Conservation (phyloP, 1,284 basidiomycete genomes). For the Moniliophthora roreri region DNA sequence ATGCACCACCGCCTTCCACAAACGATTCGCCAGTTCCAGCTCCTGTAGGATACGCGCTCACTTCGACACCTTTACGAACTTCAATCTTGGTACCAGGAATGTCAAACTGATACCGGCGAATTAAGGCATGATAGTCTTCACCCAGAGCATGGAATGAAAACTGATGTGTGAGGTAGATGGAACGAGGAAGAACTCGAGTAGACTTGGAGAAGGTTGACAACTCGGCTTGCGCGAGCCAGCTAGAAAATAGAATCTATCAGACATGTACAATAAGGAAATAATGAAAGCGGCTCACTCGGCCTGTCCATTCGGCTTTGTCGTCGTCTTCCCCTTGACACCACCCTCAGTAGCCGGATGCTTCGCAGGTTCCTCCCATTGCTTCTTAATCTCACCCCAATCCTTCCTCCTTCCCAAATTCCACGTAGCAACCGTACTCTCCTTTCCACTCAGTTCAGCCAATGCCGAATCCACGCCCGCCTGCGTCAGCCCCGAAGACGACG, state of each 20-base stretch:
- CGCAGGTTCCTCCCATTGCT: conserved; percentile 24
- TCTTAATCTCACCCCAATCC: conserved; percentile 57
- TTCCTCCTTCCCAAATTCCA: conserved; percentile 61
- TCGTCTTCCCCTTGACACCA: not conserved
- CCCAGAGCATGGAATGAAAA: conserved; percentile 76
- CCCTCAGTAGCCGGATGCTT: not conserved
- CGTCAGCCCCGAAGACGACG: conserved; percentile 30
- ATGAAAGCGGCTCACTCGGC: conserved; percentile 29
- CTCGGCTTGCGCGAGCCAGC: conserved; percentile 76
- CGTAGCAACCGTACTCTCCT: conserved; percentile 58
- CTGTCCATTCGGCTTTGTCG: conserved; percentile 5
- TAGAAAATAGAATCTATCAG: conserved; percentile 25
- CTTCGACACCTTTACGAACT: conserved; percentile 71
- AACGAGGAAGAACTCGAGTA: conserved; percentile 59
- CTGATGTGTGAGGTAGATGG: conserved; percentile 81
- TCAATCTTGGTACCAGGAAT: conserved; percentile 62
- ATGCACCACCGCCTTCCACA: conserved; percentile 48
- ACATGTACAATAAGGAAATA: not conserved
- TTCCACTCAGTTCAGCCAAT: conserved; percentile 46
- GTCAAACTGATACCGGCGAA: conserved; percentile 67
- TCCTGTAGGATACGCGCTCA: conserved; percentile 45
- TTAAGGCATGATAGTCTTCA: conserved; percentile 78
- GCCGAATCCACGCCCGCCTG: conserved; percentile 23
- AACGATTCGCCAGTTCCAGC: conserved; percentile 43
- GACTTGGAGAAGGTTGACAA: conserved; percentile 70